Conservation (phyloP, 2,329 filamentous ascomycete genomes). For the Fusarium sacchari region DNA sequence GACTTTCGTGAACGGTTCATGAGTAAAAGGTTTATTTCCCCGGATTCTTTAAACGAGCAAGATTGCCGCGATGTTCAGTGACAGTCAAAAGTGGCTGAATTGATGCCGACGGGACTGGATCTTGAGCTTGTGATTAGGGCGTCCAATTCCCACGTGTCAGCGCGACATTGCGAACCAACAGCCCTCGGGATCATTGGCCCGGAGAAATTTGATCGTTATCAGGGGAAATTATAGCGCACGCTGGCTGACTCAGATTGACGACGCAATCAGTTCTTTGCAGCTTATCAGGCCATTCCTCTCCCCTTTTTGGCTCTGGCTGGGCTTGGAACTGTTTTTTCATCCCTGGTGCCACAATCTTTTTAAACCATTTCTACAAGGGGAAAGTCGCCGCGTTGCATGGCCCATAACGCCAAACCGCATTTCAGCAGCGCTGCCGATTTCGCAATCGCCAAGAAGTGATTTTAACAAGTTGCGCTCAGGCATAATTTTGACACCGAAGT, state of each 20-base stretch:
- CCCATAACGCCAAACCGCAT: background rate
- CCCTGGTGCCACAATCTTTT: slow-evolving; percentile 23
- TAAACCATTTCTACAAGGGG: slow-evolving; percentile 21
- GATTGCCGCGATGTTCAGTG: background rate
- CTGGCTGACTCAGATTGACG: slow-evolving; percentile 3
- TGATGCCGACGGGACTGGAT: slow-evolving; percentile 27
- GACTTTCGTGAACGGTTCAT: slow-evolving; percentile 7
- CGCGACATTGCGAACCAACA: background rate
- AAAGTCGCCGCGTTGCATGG: slow-evolving; percentile 7
- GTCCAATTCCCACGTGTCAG: slow-evolving; percentile 26
- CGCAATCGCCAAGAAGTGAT: background rate
- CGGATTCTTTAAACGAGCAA: slow-evolving; percentile 7
- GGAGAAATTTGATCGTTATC: background rate
- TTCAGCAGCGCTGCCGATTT: background rate
- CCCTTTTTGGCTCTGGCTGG: background rate
- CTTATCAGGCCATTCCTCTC: background rate
- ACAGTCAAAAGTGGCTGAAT: background rate
- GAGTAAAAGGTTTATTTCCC: slow-evolving; percentile 23
- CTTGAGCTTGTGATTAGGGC: slow-evolving; percentile 34
- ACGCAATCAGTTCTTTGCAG: background rate
- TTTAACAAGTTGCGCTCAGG: background rate
- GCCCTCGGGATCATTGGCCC: background rate
- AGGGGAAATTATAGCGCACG: background rate
- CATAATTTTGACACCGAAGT: background rate
- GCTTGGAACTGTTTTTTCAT: background rate